A percentile compares a stretch with the other conserved stretches of the same genome.
Evolutionary conservation across 202 grass and related monocot species (phyloP).

Genomic region (Setaria italica): DNA sequence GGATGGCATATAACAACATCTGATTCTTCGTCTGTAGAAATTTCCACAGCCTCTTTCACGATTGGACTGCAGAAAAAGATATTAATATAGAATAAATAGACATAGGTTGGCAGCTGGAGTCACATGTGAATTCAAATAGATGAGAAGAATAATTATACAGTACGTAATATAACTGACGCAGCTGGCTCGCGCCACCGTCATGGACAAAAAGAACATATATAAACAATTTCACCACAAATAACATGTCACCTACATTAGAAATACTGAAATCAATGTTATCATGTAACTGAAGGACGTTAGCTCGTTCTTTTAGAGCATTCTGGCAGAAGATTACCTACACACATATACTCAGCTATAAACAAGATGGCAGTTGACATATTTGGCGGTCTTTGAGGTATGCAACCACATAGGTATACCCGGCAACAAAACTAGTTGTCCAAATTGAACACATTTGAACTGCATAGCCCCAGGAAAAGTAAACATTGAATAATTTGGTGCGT

Average conservation of each 20-base stretch:
- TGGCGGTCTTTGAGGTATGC: not conserved
- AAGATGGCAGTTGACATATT: not conserved
- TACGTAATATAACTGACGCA: not conserved
- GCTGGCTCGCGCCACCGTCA: slow-evolving; percentile 6
- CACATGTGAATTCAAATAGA: slow-evolving; percentile 21
- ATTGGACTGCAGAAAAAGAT: slow-evolving; percentile 56
- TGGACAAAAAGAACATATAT: slow-evolving; percentile 38
- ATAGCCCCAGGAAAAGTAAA: slow-evolving; percentile 4
- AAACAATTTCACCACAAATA: slow-evolving; percentile 36
- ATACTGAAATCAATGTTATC: slow-evolving; percentile 14
- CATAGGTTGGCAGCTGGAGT: slow-evolving; percentile 5
- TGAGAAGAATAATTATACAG: slow-evolving; percentile 7
- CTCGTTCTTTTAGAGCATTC: slow-evolving; percentile 29
- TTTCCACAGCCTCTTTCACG: slow-evolving; percentile 70
- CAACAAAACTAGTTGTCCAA: slow-evolving; percentile 10
- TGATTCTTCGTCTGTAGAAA: slow-evolving; percentile 68
- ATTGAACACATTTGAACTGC: slow-evolving; percentile 15
- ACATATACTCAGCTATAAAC: slow-evolving; percentile 24
- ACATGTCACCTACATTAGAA: slow-evolving; percentile 27
- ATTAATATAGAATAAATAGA: slow-evolving; percentile 36
- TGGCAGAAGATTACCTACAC: slow-evolving; percentile 5
- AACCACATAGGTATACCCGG: not conserved
- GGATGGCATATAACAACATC: slow-evolving; percentile 57
- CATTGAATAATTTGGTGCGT: not conserved
- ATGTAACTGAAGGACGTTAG: not conserved